Percentiles rank a stretch among this genome's conserved stretches.
Conservation (phyloP, 1,284 basidiomycete species). For the Testicularia cyperi region DNA sequence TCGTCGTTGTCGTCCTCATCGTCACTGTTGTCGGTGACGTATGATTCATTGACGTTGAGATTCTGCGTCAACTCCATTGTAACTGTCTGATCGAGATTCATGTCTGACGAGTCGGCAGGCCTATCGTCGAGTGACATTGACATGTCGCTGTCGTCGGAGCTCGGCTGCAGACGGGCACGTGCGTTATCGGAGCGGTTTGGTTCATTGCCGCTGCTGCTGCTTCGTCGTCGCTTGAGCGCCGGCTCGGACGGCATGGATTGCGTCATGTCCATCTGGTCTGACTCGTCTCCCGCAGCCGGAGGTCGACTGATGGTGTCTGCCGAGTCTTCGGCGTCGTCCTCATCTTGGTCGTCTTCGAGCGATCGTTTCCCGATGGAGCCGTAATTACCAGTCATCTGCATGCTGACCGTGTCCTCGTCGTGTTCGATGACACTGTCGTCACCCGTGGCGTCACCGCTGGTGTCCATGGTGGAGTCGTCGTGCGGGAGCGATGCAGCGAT, state of each 20-base stretch:
- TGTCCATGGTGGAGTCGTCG: conserved; percentile 30
- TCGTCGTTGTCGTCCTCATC: conserved; percentile 20
- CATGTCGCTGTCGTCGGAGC: not conserved
- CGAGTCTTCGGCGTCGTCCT: conserved; percentile 11
- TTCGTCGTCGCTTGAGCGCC: conserved; percentile 23
- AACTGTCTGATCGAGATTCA: conserved; percentile 23
- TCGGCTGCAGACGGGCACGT: not conserved
- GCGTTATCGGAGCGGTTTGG: conserved; percentile 14
- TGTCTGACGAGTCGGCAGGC: conserved; percentile 6
- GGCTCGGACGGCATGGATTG: conserved; percentile 17
- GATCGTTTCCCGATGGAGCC: conserved; percentile 27
- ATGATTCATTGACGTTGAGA: conserved; percentile 9
- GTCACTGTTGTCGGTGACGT: conserved; percentile 4
- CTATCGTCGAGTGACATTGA: no score
- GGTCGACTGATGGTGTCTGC: not conserved
- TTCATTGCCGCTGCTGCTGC: conserved; percentile 19
- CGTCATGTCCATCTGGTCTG: conserved; percentile 33
- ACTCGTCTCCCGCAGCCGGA: not conserved
- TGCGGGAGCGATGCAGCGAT: conserved; percentile 33
- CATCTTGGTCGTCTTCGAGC: conserved; percentile 12
- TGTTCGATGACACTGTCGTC: conserved; percentile 9
- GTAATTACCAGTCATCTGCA: conserved; percentile 37
- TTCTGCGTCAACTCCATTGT: conserved; percentile 47
- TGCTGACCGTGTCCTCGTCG: conserved; percentile 18
- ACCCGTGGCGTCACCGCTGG: conserved; percentile 6